Conservation (phyloP, 106 monocot species). For the Dendrobium officinale region DNA sequence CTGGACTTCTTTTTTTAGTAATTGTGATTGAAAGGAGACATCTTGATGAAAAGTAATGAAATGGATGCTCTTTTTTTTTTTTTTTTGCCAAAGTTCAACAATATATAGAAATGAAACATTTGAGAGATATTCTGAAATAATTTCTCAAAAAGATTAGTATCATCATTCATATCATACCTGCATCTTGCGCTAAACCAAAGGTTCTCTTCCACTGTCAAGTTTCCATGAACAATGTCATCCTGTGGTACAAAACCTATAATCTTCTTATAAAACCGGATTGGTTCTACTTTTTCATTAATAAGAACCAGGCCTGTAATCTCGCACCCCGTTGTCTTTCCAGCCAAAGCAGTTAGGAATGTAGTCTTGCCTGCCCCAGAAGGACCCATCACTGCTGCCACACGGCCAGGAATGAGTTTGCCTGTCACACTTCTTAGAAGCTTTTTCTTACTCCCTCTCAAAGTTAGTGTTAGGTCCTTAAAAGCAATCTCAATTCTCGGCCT, state of each 20-base stretch:
- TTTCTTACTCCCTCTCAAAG: constrained; percentile 65
- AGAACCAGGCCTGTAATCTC: constrained; percentile 70
- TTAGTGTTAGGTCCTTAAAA: constrained; percentile 84
- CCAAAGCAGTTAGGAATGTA: constrained; percentile 82
- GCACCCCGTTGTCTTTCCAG: constrained; percentile 84
- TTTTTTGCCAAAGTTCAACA: no score
- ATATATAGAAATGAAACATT: no score
- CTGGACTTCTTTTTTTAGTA: no score
- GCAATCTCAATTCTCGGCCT: constrained; percentile 72
- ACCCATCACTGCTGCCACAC: constrained; percentile 89
- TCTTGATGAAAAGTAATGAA: not conserved
- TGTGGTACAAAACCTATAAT: constrained; percentile 99
- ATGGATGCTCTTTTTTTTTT: not conserved
- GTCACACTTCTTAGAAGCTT: constrained; percentile 76
- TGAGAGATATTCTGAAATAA: no score
- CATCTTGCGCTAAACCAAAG: constrained; percentile 98
- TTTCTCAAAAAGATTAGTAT: not conserved
- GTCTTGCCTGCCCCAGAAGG: constrained; percentile 98
- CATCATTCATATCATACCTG: constrained; percentile 44
- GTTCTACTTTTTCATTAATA: constrained; percentile 77
- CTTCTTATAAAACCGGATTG: constrained; percentile 80
- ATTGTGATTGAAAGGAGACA: not conserved
- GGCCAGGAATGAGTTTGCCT: constrained; percentile 79
- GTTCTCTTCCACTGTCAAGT: constrained; percentile 97
- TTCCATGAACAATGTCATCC: constrained; percentile 98